Conservation (phyloP, 257 asterid species). For the Coffea canephora region DNA sequence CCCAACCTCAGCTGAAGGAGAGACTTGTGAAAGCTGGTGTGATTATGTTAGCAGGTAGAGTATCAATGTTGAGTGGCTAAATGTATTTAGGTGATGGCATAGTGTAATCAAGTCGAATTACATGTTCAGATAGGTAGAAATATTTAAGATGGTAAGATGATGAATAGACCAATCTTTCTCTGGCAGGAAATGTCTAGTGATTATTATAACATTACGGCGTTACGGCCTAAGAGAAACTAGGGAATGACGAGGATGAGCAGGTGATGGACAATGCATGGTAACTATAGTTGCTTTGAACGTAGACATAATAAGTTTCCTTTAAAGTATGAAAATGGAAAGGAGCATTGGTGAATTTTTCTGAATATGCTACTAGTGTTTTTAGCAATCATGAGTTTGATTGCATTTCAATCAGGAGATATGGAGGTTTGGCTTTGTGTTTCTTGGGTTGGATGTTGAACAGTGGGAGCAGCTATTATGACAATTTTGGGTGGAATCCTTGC, state of each 20-base stretch:
- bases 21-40: neutral
- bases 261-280: too few species aligned
- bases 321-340: neutral
- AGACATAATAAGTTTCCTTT: neutral
- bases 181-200: neutral
- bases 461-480: neutral
- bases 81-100: neutral
- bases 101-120: neutral
- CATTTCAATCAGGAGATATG: neutral
- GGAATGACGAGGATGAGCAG: neutral
- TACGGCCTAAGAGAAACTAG: neutral
- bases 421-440: neutral
- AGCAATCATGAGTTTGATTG: neutral
- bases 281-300: too few species aligned
- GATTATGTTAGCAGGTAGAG: neutral
- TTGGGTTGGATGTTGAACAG: neutral
- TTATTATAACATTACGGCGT: neutral
- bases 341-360: neutral
- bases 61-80: neutral
- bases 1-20: neutral
- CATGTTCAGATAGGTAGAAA: neutral
- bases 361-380: neutral
- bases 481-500: neutral
- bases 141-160: neutral
- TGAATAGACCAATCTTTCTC: neutral